Evolutionary conservation across 2,329 filamentous ascomycete species (phyloP).

Genomic region (Ceratocystis alfenasii): DNA sequence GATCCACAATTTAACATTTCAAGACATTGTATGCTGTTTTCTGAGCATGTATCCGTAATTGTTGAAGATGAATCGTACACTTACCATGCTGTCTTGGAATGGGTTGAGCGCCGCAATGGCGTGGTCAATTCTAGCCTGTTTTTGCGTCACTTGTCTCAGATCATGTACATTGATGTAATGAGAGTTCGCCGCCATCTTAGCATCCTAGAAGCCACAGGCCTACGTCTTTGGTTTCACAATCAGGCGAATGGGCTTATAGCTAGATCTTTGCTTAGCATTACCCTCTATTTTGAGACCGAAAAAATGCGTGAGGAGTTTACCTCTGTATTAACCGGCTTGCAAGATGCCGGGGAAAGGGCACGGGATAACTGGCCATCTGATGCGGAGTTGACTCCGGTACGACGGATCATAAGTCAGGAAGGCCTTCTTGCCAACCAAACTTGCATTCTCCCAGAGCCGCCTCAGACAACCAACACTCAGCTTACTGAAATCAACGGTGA

Average conservation of each 20-base stretch:
- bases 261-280: background rate
- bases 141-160: slow-evolving; percentile 12
- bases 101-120: slow-evolving; percentile 14
- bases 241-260: background rate
- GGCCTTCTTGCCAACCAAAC: no score
- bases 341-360: background rate
- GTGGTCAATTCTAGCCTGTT: slow-evolving; percentile 8
- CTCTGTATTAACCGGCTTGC: background rate
- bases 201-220: background rate
- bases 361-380: background rate
- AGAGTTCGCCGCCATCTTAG: background rate
- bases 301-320: background rate
- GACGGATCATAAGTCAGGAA: background rate
- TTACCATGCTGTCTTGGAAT: slow-evolving; percentile 14
- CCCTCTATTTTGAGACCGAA: slow-evolving; percentile 5
- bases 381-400: background rate
- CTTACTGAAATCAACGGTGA: no score
- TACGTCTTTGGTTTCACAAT: slow-evolving; percentile 10
- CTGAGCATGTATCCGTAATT: slow-evolving; percentile 2
- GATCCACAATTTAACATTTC: slow-evolving; percentile 13
- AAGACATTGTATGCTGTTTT: slow-evolving; percentile 16
- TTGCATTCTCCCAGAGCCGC: background rate
- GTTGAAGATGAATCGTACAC: slow-evolving; percentile 7
- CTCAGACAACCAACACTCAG: background rate
- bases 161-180: slow-evolving; percentile 18